Evolutionary conservation across 1,284 basidiomycete species (phyloP).

Genomic region (Irpex sp.): DNA sequence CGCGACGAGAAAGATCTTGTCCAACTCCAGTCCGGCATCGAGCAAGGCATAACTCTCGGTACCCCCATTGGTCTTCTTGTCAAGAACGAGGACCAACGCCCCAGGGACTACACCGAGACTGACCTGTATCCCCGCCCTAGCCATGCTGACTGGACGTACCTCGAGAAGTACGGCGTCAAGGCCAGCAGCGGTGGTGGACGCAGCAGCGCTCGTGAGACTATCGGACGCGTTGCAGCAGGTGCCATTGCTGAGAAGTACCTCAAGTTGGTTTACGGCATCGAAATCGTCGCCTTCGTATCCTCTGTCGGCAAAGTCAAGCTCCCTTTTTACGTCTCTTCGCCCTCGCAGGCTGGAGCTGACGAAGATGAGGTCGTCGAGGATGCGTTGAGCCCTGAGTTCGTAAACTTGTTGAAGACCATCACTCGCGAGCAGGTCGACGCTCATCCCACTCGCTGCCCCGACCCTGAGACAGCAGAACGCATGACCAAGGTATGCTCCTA

Average conservation of each 20-base stretch:
- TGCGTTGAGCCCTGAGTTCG: constrained; percentile 81
- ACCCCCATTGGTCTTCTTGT: constrained; percentile 96
- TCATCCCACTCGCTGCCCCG: constrained; percentile 88
- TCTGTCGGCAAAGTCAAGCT: constrained; percentile 93
- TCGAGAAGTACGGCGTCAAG: constrained; percentile 97
- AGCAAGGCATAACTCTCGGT: constrained; percentile 93
- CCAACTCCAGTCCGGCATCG: constrained; percentile 91
- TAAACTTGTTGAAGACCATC: constrained; percentile 75
- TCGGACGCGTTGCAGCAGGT: constrained; percentile 96
- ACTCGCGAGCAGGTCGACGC: constrained; percentile 89
- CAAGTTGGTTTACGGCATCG: constrained; percentile 82
- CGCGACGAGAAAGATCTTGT: constrained; percentile 97
- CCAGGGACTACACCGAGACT: constrained; percentile 98
- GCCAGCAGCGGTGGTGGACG: constrained; percentile 96
- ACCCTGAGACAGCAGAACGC: constrained; percentile 79
- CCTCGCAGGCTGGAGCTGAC: constrained; percentile 41
- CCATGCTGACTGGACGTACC: constrained; percentile 98
- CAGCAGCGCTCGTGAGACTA: constrained; percentile 94
- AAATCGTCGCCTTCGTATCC: constrained; percentile 96
- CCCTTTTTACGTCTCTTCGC: constrained; percentile 45
- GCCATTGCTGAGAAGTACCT: constrained; percentile 98
- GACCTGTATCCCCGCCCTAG: constrained; percentile 96
- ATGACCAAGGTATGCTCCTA: constrained; percentile 74
- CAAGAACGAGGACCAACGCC: constrained; percentile 97
- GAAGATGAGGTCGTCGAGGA: constrained; percentile 76